phyloP scores from a whole-genome alignment of 495 filamentous ascomycete genomes.

The Trichoderma gamsii region DNA sequence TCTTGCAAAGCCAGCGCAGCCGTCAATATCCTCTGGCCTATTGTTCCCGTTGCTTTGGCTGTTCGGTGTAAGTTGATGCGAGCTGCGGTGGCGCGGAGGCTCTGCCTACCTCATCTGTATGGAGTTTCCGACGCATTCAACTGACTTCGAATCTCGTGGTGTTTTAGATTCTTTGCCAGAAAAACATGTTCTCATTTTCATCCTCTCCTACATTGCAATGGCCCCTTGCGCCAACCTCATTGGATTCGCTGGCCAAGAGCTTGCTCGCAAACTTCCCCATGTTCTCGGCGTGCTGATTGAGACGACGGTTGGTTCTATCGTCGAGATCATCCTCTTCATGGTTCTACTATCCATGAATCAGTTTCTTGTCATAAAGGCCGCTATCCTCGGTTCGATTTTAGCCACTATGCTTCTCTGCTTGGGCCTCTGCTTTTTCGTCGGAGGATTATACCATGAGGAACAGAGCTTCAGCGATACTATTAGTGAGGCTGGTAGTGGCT shows the following conservation, averaged over 20 bases:
- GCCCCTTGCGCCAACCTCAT: constrained; percentile 82
- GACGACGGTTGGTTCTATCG: constrained; percentile 63
- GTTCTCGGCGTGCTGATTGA: constrained; percentile 73
- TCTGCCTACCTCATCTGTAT: no score
- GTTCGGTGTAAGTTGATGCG: constrained; percentile 27
- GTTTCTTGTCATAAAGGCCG: constrained; percentile 72
- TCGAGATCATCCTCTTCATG: constrained; percentile 82
- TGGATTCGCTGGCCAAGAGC: constrained; percentile 76
- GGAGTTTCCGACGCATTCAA: neutral
- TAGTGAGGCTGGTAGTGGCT: constrained; percentile 72
- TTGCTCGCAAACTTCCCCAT: constrained; percentile 72
- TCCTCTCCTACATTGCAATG: constrained; percentile 55
- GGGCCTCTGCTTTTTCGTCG: constrained; percentile 71
- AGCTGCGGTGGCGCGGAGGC: neutral
- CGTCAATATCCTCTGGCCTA: constrained; percentile 49
- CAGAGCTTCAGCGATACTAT: constrained; percentile 69
- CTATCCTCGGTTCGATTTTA: constrained; percentile 74
- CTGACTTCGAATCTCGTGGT: neutral
- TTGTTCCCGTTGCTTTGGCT: constrained; percentile 48
- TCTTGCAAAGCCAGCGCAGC: constrained; percentile 33
- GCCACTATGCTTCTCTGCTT: constrained; percentile 73
- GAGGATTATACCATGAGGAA: constrained; percentile 59
- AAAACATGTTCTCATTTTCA: constrained; percentile 42
- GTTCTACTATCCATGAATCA: constrained; percentile 51
- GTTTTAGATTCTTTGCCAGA: constrained; percentile 29